Base-by-base conservation (phyloP, 495 filamentous ascomycete genomes). In the Penicillium pancosmium region DNA sequence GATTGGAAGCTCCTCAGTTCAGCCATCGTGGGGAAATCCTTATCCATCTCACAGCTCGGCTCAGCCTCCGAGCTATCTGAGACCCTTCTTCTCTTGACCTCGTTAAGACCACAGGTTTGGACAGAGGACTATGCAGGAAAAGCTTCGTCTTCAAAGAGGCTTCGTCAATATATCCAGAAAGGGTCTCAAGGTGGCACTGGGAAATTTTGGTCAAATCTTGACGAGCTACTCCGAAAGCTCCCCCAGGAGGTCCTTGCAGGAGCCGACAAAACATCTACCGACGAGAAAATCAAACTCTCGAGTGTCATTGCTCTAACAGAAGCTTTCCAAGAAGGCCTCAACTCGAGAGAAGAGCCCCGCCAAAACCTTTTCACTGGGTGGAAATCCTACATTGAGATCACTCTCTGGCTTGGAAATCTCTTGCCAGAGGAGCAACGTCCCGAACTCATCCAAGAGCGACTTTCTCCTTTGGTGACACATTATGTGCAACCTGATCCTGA, bases 101-200 rank as follows among this genome's bases (percentile, higher is more conserved):
- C 70, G 9, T 67, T 64, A 19, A 79, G 84, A 33, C 89, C 93
- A 3, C 79, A 86, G 15, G 75, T 91, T 18, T 98, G 93, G 94
- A 89, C 84, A 4, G 76, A 82, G 0, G 77, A 86, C 36, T 89
- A 89, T 66, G 78, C 71, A 15, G 79, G 79, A 55, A 93, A 92
- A 67, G 88, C 85, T 41, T 77, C 87, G 25, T 80, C 87, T 0
- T 73, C 86, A 1, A 81, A 82, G 33, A 79, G 86, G 27, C 65
- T 98, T 4, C 81, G 79, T 34, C 78, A 84, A 18, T 95, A 95
- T 63, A 76, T 97, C n/a, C 84, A 88, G 55, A 86, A 86, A 64
- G 94, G 95, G 47, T 95, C 93, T 1, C 89, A 96, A 62, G 84
- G 83, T 8, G 85, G 88, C 11, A 73, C 83, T 3, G 71, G 78